Evolutionary conservation across 805 yeast species (phyloP), one percentile per base, ranked within the genome.

Genomic region (Saccharomycopsis sp.): DNA sequence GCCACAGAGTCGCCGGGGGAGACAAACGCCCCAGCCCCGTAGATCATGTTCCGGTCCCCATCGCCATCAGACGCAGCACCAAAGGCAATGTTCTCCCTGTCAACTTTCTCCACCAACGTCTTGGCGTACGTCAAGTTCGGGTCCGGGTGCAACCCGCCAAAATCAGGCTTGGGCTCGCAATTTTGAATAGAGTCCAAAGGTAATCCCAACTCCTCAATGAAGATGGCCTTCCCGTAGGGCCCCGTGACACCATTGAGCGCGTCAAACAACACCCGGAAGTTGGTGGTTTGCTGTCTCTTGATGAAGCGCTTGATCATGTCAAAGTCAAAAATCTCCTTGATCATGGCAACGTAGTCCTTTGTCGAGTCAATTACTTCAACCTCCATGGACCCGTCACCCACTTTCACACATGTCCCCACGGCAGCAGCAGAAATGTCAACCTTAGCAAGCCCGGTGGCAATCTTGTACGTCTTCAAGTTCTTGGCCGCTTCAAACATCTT

Each of bases 51-150:
- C 65, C 98, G 77, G 59, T 89, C 98, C 61, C 98, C 98, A 54
- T 89, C 98, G 61, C 98, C 98, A 58, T 86, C 98, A n/a, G 95
- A 82, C 6, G 97, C 97, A 29, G 97, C 97, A 49, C 98, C 98
- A 59, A 89, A 89, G 5, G 89, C 83, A 50, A 88, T 83, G 45
- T 75, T 64, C 45, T 82, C 82, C 16, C 61, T 57, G 56, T 92
- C 96, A n/a, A 89, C 98, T 49, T 72, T 71, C 25, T 75, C 80
- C 16, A 89, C 98, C 49, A 89, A 69, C 15, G 95, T 77, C 45
- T 71, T 75, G 8, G 97, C 98, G 57, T 92, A 89, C 10, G 96
- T 88, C 60, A 89, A 72, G 65, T 89, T 89, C 50, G 98, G 98
- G 63, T 89, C 98, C 16, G 98, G 98, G 60, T 89, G 98, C 52